Percentiles rank a stretch among this genome's conserved stretches.
phyloP scores from a whole-genome alignment of 2,329 filamentous ascomycete genomes.

The Delphinella strobiligena region DNA sequence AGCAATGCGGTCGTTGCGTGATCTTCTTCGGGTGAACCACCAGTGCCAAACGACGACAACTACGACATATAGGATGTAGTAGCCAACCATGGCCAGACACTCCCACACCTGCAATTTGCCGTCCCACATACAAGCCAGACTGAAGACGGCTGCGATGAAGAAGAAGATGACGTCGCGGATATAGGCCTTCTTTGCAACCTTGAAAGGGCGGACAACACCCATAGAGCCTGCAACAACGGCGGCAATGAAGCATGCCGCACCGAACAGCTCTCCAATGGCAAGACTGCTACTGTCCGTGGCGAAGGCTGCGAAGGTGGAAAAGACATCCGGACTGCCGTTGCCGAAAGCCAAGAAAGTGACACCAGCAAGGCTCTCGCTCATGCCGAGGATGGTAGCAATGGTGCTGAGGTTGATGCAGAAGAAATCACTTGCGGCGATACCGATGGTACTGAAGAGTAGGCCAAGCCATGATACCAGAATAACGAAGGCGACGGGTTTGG shows the following conservation, averaged over 20 bases:
- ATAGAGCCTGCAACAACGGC: conserved; percentile 94
- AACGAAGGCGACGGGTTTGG: conserved; percentile 64
- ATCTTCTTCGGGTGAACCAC: conserved; percentile 55
- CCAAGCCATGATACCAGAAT: conserved; percentile 74
- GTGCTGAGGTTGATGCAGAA: conserved; percentile 95
- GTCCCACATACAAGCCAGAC: conserved; percentile 76
- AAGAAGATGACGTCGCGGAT: conserved; percentile 89
- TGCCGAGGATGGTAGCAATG: conserved; percentile 73
- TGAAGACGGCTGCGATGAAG: conserved; percentile 72
- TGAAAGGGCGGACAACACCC: conserved; percentile 91
- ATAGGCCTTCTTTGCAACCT: conserved; percentile 79
- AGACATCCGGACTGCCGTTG: conserved; percentile 95
- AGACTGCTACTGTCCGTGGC: conserved; percentile 92
- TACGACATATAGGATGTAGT: conserved; percentile 80
- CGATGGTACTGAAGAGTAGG: conserved; percentile 89
- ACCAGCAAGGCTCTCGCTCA: conserved; percentile 91
- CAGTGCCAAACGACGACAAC: conserved; percentile 91
- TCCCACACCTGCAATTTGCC: conserved; percentile 80
- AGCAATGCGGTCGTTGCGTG: conserved; percentile 52
- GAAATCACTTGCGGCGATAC: conserved; percentile 95
- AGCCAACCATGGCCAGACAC: conserved; percentile 76
- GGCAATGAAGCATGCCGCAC: conserved; percentile 90
- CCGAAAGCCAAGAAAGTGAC: conserved; percentile 95
- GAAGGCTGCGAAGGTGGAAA: conserved; percentile 98
- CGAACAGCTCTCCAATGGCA: conserved; percentile 88